Conservation (phyloP, 768 basidiomycete genomes). For the Kwoniella europaea region DNA sequence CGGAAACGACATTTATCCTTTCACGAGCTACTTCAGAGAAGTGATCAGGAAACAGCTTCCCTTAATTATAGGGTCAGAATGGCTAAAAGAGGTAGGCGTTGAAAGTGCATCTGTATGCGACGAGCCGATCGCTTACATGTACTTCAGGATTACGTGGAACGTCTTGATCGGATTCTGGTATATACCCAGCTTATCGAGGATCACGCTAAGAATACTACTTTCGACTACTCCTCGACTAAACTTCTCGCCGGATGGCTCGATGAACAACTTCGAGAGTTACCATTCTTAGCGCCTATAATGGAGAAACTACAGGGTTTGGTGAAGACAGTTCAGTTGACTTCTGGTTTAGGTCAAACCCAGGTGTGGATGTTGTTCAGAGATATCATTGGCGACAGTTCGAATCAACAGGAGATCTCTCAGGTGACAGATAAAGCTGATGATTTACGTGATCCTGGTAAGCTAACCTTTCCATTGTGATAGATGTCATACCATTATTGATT, state of each 20-base stretch:
- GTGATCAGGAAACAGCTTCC: conserved; percentile 10
- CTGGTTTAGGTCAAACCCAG: conserved; percentile 73
- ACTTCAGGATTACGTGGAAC: conserved; percentile 18
- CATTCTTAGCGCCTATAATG: conserved; percentile 1
- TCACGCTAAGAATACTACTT: conserved; percentile 58
- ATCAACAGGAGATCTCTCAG: neutral
- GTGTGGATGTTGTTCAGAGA: conserved; percentile 67
- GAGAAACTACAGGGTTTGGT: conserved; percentile 60
- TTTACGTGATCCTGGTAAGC: conserved; percentile 29
- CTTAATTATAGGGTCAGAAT: neutral
- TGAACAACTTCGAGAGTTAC: conserved; percentile 58
- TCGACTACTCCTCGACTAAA: conserved; percentile 73
- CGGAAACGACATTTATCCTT: conserved; percentile 36
- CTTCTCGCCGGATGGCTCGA: conserved; percentile 67
- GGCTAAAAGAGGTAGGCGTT: neutral
- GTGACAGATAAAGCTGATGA: conserved; percentile 4
- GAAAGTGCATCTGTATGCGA: neutral
- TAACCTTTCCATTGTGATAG: neutral
- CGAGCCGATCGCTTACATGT: neutral
- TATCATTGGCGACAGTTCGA: neutral
- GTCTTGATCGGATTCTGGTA: conserved; percentile 32
- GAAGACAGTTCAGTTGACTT: conserved; percentile 65
- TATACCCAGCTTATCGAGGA: conserved; percentile 60
- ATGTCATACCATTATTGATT: conserved; percentile 11
- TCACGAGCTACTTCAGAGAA: conserved; percentile 19